Conservation (phyloP, 225 moss, liverwort and hornwort species). For the Marchantia polymorpha region DNA sequence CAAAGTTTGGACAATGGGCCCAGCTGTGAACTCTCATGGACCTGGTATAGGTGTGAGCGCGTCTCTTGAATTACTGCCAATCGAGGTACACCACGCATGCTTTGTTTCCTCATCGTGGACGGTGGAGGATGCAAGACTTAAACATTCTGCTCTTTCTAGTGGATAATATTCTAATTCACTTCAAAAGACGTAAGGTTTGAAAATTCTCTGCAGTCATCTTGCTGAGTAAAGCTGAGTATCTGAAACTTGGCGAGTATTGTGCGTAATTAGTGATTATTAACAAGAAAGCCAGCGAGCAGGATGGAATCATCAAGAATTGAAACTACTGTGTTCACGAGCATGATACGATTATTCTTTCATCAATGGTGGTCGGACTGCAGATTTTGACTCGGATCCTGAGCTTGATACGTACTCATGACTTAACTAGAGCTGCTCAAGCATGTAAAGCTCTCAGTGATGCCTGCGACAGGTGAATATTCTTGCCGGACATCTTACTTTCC, state of each 20-base stretch:
- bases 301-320: not conserved
- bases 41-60: not conserved
- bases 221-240: not conserved
- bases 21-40: not conserved
- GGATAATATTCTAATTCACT: no score
- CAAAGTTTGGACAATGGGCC: not conserved
- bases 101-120: not conserved
- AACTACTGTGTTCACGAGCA: not conserved
- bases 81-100: not conserved
- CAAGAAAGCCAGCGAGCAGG: not conserved
- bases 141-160: not conserved
- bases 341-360: not conserved
- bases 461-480: conserved; percentile 16
- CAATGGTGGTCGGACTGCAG: not conserved
- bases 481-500: not conserved
- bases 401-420: conserved; percentile 14
- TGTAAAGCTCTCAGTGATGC: conserved; percentile 24
- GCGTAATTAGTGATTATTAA: not conserved
- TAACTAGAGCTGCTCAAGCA: conserved; percentile 22
- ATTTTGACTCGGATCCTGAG: conserved; percentile 25
- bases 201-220: not conserved
- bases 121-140: not conserved
- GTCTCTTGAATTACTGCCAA: conserved; percentile 3
- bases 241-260: not conserved
- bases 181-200: no score